Percentiles rank a stretch among this genome's conserved stretches.
phyloP scores from a whole-genome alignment of 1,284 basidiomycete species.

The Tranzscheliella williamsii region DNA sequence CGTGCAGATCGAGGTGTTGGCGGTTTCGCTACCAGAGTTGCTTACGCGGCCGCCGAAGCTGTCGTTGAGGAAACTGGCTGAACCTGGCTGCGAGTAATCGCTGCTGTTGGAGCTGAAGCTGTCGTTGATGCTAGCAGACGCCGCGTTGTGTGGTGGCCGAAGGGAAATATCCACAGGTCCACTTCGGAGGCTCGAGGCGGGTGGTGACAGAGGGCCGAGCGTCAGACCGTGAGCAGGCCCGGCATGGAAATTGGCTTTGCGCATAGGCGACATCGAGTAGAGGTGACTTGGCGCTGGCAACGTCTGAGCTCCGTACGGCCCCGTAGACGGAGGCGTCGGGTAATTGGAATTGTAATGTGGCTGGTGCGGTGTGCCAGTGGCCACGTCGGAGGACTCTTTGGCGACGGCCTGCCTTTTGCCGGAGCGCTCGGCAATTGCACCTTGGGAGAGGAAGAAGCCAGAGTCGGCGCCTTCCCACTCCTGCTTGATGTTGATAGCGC shows the following conservation, averaged over 20 bases:
- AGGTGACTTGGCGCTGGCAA: constrained; percentile 1
- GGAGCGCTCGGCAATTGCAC: too few relatives aligned
- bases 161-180: background rate
- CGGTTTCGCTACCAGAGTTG: constrained; percentile 29
- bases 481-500: background rate
- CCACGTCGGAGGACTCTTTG: background rate
- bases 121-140: constrained; percentile 13
- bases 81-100: constrained; percentile 33
- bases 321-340: constrained; percentile 4
- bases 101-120: constrained; percentile 35
- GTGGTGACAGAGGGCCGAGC: constrained; percentile 10
- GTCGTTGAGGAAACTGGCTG: constrained; percentile 36
- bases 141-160: background rate
- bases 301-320: constrained; percentile 8
- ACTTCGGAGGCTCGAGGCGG: constrained; percentile 1
- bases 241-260: background rate
- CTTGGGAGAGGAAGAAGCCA: background rate
- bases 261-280: constrained; percentile 28
- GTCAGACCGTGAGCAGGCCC: constrained; percentile 2
- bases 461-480: background rate
- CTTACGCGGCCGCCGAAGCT: constrained; percentile 30
- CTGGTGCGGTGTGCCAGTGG: background rate
- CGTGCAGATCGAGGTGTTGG: constrained; percentile 33
- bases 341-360: background rate
- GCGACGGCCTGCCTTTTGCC: too few relatives aligned